phyloP scores from a whole-genome alignment of 306 rosid genomes.

The Erythrophleum fordii region DNA sequence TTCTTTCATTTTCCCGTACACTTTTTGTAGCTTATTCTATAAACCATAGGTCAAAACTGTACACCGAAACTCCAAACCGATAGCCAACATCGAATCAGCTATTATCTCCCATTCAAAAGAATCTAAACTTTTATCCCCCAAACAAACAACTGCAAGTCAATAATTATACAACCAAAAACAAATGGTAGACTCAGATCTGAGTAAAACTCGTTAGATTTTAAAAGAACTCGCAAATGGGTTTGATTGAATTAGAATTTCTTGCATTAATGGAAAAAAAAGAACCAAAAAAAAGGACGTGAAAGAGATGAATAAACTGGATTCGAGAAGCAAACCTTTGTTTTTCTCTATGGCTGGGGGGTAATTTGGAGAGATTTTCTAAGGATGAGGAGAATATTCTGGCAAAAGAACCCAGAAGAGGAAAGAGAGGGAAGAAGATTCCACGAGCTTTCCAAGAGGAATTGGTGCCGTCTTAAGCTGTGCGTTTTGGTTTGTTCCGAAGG shows the following conservation, averaged over 20 bases:
- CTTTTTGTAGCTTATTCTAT: background rate
- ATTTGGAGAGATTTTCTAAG: background rate
- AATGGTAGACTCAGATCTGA: background rate
- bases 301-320: background rate
- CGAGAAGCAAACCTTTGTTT: background rate
- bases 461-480: background rate
- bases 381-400: background rate
- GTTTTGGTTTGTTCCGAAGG: background rate
- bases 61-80: background rate
- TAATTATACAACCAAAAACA: background rate
- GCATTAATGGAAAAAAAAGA: background rate
- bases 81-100: background rate
- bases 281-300: background rate
- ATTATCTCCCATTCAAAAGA: background rate
- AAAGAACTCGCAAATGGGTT: background rate
- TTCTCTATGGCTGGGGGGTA: background rate
- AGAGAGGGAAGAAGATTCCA: background rate
- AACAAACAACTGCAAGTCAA: background rate
- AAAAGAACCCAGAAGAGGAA: background rate
- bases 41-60: background rate
- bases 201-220: background rate
- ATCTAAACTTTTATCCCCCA: background rate
- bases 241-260: background rate
- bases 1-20: background rate
- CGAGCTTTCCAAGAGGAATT: background rate